These are phyloP conservation scores for Climacium dendroides DNA, from an alignment of 225 moss, liverwort and hornwort species.

Conservation along the genomic window DNA sequence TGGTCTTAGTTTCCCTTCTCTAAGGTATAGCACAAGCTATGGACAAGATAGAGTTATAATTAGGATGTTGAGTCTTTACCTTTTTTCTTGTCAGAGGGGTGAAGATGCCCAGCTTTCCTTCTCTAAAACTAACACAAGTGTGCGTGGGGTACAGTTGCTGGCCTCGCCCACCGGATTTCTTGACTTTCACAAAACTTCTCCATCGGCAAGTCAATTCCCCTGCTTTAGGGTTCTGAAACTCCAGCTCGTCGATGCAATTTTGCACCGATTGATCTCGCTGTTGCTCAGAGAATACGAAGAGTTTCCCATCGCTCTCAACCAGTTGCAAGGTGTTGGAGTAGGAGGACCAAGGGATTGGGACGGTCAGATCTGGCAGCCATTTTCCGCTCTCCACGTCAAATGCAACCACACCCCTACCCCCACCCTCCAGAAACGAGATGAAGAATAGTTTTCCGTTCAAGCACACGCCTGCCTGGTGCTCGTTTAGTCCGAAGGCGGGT, in stretches of 20 bases:
- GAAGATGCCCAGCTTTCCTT: not conserved
- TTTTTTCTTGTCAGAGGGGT: not conserved
- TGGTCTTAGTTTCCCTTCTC: not conserved
- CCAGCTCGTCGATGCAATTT: not conserved
- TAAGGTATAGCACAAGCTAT: not conserved
- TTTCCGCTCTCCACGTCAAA: not conserved
- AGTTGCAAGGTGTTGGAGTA: not conserved
- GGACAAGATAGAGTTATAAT: not conserved
- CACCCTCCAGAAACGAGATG: not conserved
- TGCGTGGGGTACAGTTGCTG: not conserved
- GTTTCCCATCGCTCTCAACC: not conserved
- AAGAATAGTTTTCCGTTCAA: not conserved
- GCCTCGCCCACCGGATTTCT: not conserved
- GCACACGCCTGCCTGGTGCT: slow-evolving; percentile 7
- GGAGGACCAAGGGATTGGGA: not conserved
- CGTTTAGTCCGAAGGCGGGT: not conserved
- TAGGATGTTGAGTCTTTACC: not conserved
- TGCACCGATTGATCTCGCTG: not conserved
- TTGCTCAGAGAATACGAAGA: slow-evolving; percentile 4
- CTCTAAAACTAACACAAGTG: not conserved
- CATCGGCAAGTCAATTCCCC: not conserved
- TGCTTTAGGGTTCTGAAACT: not conserved
- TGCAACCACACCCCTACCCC: not conserved
- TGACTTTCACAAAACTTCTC: not conserved
- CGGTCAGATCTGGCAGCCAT: not conserved